Conservation (phyloP, 202 grass and related monocot species). For the Setaria viridis region DNA sequence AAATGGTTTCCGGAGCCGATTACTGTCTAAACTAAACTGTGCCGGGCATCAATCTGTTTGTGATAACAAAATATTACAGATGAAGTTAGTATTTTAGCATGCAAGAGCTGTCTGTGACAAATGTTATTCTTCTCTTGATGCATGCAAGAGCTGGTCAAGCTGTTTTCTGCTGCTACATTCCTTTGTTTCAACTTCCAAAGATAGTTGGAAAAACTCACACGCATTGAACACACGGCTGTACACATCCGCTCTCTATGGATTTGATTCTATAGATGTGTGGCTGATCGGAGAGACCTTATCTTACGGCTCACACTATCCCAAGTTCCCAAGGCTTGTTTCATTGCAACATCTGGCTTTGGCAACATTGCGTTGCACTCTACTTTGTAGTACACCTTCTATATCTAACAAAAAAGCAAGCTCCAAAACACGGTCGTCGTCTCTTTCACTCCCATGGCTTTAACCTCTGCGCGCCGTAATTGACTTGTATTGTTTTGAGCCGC, state of each 20-base stretch:
- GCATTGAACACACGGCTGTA: not conserved
- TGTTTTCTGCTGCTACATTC: not conserved
- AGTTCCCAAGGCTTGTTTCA: slow-evolving; percentile 28
- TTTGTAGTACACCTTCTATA: not conserved
- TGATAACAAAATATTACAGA: no score
- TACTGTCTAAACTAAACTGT: no score
- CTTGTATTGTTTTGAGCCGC: slow-evolving; percentile 23
- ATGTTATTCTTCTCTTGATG: no score
- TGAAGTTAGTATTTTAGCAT: no score
- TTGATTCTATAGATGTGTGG: not conserved
- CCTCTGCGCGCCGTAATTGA: not conserved
- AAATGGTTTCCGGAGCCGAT: no score
- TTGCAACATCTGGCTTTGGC: slow-evolving; percentile 15
- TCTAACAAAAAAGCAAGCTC: slow-evolving; percentile 15
- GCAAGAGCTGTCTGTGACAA: no score
- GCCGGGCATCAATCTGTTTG: no score
- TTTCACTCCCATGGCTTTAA: not conserved
- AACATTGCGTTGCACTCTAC: slow-evolving; percentile 32
- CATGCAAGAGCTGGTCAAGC: not conserved
- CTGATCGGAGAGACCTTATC: not conserved
- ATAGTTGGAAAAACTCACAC: not conserved
- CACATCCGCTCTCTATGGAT: not conserved
- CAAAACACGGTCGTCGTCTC: slow-evolving; percentile 12
- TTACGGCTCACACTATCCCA: slow-evolving; percentile 37
- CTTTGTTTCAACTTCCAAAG: not conserved